Percentiles rank a stretch among this genome's conserved stretches.
phyloP scores from a whole-genome alignment of 345 rosid species.

The Trapa bicornis region DNA sequence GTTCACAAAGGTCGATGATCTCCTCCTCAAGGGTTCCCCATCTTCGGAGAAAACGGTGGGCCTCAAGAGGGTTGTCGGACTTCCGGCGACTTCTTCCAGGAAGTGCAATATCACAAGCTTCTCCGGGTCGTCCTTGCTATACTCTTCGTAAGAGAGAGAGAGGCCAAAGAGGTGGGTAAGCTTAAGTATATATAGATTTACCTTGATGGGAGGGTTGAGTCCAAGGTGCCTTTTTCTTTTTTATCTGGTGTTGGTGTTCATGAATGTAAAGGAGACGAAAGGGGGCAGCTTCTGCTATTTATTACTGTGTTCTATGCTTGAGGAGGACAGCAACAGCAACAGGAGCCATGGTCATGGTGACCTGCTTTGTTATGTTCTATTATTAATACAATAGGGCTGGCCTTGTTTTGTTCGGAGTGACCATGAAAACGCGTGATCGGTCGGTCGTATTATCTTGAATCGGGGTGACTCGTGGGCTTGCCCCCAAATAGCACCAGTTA shows the following conservation, averaged over 20 bases:
- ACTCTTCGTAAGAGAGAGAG: constrained; percentile 29
- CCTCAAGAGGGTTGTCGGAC: constrained; percentile 12
- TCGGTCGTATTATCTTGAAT: too few species aligned
- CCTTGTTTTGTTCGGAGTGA: too few species aligned
- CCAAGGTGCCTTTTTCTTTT: background rate
- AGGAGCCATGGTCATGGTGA: too few species aligned
- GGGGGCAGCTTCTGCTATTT: background rate
- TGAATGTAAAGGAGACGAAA: constrained; percentile 1
- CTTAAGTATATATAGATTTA: background rate
- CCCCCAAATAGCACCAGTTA: too few species aligned
- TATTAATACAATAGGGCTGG: background rate
- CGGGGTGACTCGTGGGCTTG: too few species aligned
- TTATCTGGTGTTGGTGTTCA: background rate
- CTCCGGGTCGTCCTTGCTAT: constrained; percentile 72
- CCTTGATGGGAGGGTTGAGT: background rate
- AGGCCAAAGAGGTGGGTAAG: background rate
- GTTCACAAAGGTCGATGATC: constrained; percentile 59
- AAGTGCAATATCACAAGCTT: constrained; percentile 70
- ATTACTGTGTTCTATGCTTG: too few species aligned
- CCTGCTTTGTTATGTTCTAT: background rate
- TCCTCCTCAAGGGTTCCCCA: constrained; percentile 58
- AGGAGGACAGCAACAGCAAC: too few species aligned
- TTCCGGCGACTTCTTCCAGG: constrained; percentile 37
- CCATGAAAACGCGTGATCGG: too few species aligned
- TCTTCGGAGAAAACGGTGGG: constrained; percentile 18